Base-by-base conservation (phyloP, 345 rosid species). In the Corchorus capsularis region DNA sequence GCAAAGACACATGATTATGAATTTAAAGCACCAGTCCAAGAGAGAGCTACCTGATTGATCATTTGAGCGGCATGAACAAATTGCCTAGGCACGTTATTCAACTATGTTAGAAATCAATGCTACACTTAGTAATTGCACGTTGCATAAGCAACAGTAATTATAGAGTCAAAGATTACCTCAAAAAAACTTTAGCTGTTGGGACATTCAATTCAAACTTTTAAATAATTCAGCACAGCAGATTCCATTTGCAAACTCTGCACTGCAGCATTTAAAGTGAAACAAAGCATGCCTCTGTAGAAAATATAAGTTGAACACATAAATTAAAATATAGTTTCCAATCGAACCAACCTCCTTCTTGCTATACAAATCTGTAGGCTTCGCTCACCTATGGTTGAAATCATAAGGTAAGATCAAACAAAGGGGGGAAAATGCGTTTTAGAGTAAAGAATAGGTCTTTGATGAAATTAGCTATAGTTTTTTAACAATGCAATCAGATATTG, bases 121-220 rank as follows among this genome's bases (percentile, higher is more conserved):
- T 20, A 60, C 10, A 61, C 37, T 6, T 45, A 52, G 35, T 12
- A 22, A 27, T 15, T 52, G 67, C 9, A 63, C 19, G 27, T 50
- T 13, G n/a, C 7, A 35, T 45, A 45, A 45, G 8, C 47, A 45
- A 45, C 27, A 47, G 54, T 8, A 15, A 57, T n/a, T n/a, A n/a
- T 9, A 14, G 37, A 65, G 49, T 17, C 39, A 9, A 43, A 6
- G 73, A 61, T 71, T 84, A 93, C 98, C 97, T 87, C 63, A 93
- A 74, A 71, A 93, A 93, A 78, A 93, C 92, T 78, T 90, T 90
- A 34, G 89, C 83, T 59, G 98, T 93, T 64, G 98, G 95, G 49
- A 94, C 91, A 19, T 95, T 88, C 89, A 90, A 79, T 79, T 94
- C 95, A 55, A 94, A 94, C 89, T 90, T 90, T 88, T 86, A 92